phyloP scores from a whole-genome alignment of 2,329 filamentous ascomycete genomes.

The Purpureocillium takamizusanense region DNA sequence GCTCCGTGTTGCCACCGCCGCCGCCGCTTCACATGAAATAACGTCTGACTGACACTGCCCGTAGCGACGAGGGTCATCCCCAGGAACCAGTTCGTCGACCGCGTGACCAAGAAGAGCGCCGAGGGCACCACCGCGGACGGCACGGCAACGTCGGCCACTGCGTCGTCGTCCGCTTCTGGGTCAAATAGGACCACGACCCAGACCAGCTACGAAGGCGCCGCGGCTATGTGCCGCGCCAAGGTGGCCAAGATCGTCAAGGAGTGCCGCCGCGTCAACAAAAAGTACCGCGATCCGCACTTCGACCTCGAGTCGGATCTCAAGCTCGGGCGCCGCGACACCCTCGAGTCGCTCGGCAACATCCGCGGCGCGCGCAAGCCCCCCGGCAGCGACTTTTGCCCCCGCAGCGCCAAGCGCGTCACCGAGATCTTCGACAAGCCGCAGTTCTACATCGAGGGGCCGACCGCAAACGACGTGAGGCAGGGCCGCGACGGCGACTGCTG shows the following conservation, averaged over 20 bases:
- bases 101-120: conserved; percentile 38
- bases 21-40: no score
- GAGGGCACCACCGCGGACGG: background rate
- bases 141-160: conserved; percentile 37
- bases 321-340: conserved; percentile 39
- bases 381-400: conserved; percentile 27
- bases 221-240: conserved; percentile 56
- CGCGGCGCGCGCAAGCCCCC: conserved; percentile 11
- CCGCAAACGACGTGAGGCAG: conserved; percentile 70
- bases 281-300: conserved; percentile 81
- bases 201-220: conserved; percentile 65
- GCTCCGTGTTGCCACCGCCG: background rate
- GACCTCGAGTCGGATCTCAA: conserved; percentile 74
- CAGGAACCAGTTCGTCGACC: conserved; percentile 54
- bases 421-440: conserved; percentile 70
- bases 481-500: conserved; percentile 76
- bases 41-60: no score
- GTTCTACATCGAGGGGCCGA: conserved; percentile 72
- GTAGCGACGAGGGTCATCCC: conserved; percentile 62
- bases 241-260: conserved; percentile 53
- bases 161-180: conserved; percentile 23
- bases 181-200: conserved; percentile 37
- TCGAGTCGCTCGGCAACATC: conserved; percentile 33
- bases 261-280: conserved; percentile 71
- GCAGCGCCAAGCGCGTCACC: conserved; percentile 57